Base-by-base conservation (phyloP, 768 basidiomycete species). In the Sporobolomyces phaffii region DNA sequence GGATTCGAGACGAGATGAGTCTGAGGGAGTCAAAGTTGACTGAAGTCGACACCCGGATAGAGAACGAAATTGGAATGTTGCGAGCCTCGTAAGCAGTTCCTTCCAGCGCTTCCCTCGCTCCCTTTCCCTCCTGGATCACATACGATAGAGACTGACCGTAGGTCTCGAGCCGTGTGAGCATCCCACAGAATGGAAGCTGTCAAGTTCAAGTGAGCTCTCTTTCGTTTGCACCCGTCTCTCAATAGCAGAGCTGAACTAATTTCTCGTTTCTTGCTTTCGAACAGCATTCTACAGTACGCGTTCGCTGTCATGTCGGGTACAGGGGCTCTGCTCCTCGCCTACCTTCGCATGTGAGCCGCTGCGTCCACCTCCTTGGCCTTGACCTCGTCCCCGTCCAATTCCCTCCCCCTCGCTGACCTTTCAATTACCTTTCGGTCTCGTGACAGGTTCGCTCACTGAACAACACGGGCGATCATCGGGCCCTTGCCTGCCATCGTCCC, bases 41-140 rank as follows among this genome's bases (percentile, higher is more conserved):
- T 77, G 94, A 99, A 77, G 92, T 97, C 22, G 94, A 98, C 74
- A 97, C 94, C 5, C 80, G 90, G 76, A 97, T 98, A 72, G 94
- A 99, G 78, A 70, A 66, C 53, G 74, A 75, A 54, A 73, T 74
- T 40, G 65, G 69, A 11, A 40, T 67, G 43, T 24, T 72, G 18
- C 41, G 66, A 33, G 62, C 68, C 6, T 45, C 47, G 49, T 52
- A 11, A 15, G 51, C n/a, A 24, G 17, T 11, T 60, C n/a, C 33
- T 8, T 41, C 5, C 50, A 31, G 14, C 1, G 31, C n/a, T n/a
- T n/a, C n/a, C 17, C 49, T 36, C 13, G 11, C 18, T 17, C 29
- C 10, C 17, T 50, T n/a, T 7, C 18, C n/a, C 6, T n/a, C n/a
- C n/a, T n/a, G n/a, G n/a, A n/a, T n/a, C n/a, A n/a, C n/a, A n/a